Evolutionary conservation across 2,329 filamentous ascomycete species (phyloP).

Genomic region (Penicillium sp.): DNA sequence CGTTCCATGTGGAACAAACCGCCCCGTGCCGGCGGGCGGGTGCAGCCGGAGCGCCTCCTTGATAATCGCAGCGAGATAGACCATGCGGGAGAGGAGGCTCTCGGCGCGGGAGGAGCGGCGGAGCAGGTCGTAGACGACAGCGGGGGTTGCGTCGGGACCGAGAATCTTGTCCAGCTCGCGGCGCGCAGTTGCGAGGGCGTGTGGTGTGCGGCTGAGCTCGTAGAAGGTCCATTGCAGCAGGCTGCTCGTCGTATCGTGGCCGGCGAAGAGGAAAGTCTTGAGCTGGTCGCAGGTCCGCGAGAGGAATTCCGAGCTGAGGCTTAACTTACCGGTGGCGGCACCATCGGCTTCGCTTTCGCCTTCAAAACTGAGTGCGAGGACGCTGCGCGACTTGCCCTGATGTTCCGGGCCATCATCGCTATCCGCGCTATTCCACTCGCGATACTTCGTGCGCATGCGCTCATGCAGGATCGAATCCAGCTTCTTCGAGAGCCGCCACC

Average conservation of each 20-base stretch:
- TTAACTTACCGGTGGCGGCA: too few species aligned
- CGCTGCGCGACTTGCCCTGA: too few species aligned
- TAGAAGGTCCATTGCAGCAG: constrained; percentile 29
- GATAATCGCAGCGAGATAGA: constrained; percentile 59
- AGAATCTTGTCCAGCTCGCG: constrained; percentile 61
- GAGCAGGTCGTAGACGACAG: constrained; percentile 30
- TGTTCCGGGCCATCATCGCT: too few species aligned
- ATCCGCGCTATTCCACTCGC: too few species aligned
- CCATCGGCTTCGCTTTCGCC: neutral
- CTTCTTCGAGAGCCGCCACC: too few species aligned
- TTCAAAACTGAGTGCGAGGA: constrained; percentile 16
- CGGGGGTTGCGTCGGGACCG: constrained; percentile 39
- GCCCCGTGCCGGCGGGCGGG: constrained; percentile 43
- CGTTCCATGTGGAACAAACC: constrained; percentile 16
- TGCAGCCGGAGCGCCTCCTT: constrained; percentile 61
- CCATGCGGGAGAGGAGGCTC: constrained; percentile 52
- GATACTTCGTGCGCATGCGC: too few species aligned
- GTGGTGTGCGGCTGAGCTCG: constrained; percentile 27
- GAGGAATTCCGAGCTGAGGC: neutral
- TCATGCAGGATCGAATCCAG: too few species aligned
- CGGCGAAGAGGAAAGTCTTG: constrained; percentile 37
- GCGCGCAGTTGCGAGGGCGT: constrained; percentile 42
- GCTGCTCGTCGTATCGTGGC: constrained; percentile 29
- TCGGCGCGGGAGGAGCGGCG: constrained; percentile 47
- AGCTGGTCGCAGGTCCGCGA: constrained; percentile 30